Conservation (phyloP, 2,329 filamentous ascomycete species). For the Exophiala phaeomuriformis region DNA sequence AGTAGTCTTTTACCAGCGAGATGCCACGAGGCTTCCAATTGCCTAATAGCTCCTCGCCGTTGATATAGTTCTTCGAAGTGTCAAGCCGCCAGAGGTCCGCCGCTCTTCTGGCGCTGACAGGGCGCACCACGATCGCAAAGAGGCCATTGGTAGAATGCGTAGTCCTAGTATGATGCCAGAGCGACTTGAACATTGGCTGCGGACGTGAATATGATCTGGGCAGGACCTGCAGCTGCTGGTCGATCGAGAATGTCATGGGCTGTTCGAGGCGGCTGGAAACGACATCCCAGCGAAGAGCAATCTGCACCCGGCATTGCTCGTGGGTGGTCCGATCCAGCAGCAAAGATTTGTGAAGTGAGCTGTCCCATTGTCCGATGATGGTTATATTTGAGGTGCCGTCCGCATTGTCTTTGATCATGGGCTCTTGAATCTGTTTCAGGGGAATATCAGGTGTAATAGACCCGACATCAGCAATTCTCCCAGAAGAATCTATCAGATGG, state of each 20-base stretch:
- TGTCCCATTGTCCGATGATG: constrained; percentile 92
- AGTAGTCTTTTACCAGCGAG: constrained; percentile 82
- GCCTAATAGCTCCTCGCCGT: constrained; percentile 79
- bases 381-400: constrained; percentile 86
- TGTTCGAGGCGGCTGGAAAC: constrained; percentile 74
- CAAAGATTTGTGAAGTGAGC: constrained; percentile 83
- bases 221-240: constrained; percentile 74
- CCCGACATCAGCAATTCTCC: constrained; percentile 74
- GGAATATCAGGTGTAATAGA: constrained; percentile 64
- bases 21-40: constrained; percentile 86
- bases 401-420: constrained; percentile 72
- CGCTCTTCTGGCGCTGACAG: constrained; percentile 80
- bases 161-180: constrained; percentile 78
- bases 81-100: constrained; percentile 96
- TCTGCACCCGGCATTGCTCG: constrained; percentile 87
- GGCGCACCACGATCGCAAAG: constrained; percentile 79
- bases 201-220: constrained; percentile 78
- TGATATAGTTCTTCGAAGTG: constrained; percentile 89
- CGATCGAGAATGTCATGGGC: constrained; percentile 78
- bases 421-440: constrained; percentile 68
- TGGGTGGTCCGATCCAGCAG: constrained; percentile 86
- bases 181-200: constrained; percentile 74
- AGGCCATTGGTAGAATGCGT: constrained; percentile 81
- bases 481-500: constrained; percentile 73
- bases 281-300: constrained; percentile 80